Evolutionary conservation across 768 basidiomycete genomes (phyloP).

Genomic region (Lyophyllum atratum): DNA sequence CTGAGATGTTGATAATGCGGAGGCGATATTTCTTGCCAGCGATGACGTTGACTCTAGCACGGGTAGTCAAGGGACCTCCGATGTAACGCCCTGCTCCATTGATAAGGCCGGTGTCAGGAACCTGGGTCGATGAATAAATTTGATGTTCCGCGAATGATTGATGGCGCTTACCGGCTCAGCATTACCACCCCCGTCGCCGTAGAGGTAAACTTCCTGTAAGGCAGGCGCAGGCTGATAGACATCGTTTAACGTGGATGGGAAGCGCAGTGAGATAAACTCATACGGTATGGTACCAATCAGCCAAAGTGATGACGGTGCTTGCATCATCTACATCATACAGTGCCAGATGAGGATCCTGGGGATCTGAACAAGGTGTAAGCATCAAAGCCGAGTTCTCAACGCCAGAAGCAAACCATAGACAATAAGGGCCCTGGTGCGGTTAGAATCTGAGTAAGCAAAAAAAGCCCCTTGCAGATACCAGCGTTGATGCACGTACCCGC

Average conservation of each 20-base stretch:
- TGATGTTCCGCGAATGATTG: neutral
- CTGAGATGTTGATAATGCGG: slow-evolving; percentile 42
- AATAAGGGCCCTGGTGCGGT: slow-evolving; percentile 27
- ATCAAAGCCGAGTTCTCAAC: slow-evolving; percentile 21
- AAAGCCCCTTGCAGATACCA: neutral
- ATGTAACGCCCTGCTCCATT: slow-evolving; percentile 45
- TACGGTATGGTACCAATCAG: slow-evolving; percentile 32
- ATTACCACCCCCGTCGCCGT: slow-evolving; percentile 8
- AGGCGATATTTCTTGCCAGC: slow-evolving; percentile 43
- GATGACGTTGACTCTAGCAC: slow-evolving; percentile 42
- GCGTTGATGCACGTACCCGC: slow-evolving; percentile 19
- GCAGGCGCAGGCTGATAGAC: slow-evolving; percentile 27
- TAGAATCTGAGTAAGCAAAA: no score
- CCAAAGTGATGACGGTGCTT: slow-evolving; percentile 40
- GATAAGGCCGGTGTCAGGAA: slow-evolving; percentile 25
- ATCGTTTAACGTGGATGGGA: slow-evolving; percentile 23
- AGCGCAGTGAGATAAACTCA: slow-evolving; percentile 11
- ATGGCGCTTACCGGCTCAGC: slow-evolving; percentile 9
- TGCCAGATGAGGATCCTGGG: slow-evolving; percentile 27
- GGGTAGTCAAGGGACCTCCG: slow-evolving; percentile 33
- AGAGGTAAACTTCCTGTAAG: slow-evolving; percentile 7
- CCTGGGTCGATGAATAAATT: slow-evolving; percentile 1
- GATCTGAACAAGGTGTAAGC: slow-evolving; percentile 21
- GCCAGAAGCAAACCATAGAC: slow-evolving; percentile 31
- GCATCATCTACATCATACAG: slow-evolving; percentile 24